Evolutionary conservation across 129 eudicot species (phyloP).

Genomic region (Centaurea solstitialis): DNA sequence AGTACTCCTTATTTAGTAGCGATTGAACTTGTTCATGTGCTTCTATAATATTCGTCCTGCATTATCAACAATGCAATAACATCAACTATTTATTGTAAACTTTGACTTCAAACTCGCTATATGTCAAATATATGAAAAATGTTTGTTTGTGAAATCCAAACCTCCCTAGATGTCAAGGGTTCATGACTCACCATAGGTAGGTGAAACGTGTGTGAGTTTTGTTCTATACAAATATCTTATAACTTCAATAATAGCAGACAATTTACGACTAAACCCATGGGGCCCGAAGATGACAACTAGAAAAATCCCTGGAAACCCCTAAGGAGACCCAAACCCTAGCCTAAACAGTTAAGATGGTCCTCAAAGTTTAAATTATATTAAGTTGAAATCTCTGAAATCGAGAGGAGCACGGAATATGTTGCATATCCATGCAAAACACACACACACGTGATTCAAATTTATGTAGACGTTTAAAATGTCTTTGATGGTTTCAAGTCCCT

Average conservation of each 20-base stretch:
- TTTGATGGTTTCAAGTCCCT: conserved; percentile 5
- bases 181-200: too few species aligned
- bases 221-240: not conserved
- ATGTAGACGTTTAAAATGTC: not conserved
- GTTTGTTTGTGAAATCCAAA: too few species aligned
- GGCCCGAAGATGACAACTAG: too few species aligned
- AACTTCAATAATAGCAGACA: not conserved
- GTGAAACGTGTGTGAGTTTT: too few species aligned
- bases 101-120: not conserved
- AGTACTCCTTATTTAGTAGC: conserved; percentile 69
- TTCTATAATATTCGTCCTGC: conserved; percentile 91
- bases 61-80: not conserved
- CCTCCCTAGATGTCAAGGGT: too few species aligned
- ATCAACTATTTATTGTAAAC: not conserved
- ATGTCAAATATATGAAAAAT: not conserved
- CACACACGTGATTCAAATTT: not conserved
- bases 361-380: too few species aligned
- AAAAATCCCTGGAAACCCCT: not conserved
- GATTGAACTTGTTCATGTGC: conserved; percentile 76
- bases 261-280: too few species aligned
- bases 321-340: not conserved
- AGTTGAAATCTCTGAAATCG: not conserved
- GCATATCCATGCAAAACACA: too few species aligned
- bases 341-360: too few species aligned
- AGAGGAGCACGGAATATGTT: not conserved